Base-by-base conservation (phyloP, 352 stramenopile species). In the Aphanomyces invadans region DNA sequence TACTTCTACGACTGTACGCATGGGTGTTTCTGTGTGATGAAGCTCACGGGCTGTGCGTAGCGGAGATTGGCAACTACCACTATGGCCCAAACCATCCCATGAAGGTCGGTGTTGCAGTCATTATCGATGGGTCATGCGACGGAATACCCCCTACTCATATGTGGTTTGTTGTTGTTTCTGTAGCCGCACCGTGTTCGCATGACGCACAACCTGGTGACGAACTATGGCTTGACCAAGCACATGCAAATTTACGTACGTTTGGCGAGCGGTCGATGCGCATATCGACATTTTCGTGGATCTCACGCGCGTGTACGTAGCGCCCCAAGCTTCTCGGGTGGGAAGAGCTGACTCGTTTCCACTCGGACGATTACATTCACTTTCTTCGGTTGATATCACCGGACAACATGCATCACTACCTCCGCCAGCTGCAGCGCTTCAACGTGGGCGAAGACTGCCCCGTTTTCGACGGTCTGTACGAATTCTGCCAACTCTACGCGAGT, bases 341-440 rank as follows among this genome's bases (percentile, higher is more conserved):
- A 42, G 94, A 98, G 66, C 96, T 99, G 81, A 99, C 96, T 31
- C 88, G 95, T 51, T 99, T 99, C 74, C 97, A 99, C 80, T 97
- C 91, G 62, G 97, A 99, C 73, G 97, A 99, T 79, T 99, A 99
- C 87, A 98, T 99, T 73, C 98, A 99, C 71, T 99, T 99, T 71
- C 70, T 99, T 56, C 88, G 92, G 3, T 87, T 97, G 17, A 96
- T 99, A 59, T 99, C 96, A 25, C 97, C 97, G 23, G 97, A 99
- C 75, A 99, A 99, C 76, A 98, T 99, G 94, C 79, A 95, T 67
- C 87, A 98, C 65, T 98, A 97, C 76, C 74, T 92, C 54, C 83
- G 90, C 26, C 92, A 98, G 76, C 76, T 98, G 4, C 90, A 97
- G 71, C 82, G 86, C 42, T 92, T 99, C 76, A 99, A 99, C 71